These are phyloP conservation scores for Botrytis hyacinthi DNA, from an alignment of 2,329 filamentous ascomycete species.

Conservation along the genomic window DNA sequence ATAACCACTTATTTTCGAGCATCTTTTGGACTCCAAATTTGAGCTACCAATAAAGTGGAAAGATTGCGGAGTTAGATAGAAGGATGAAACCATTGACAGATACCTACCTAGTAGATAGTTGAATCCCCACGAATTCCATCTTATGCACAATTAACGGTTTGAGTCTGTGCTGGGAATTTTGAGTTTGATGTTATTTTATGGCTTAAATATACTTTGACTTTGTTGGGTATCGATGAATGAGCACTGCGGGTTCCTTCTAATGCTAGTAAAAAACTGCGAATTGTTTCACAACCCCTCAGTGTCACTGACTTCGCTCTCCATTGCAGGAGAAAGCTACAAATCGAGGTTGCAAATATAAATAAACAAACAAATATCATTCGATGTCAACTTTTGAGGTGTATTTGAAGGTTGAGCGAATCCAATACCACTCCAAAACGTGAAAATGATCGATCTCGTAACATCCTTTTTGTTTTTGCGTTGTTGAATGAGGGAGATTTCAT, in stretches of 20 bases:
- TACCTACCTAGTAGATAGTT: constrained; percentile 11
- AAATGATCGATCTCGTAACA: not conserved
- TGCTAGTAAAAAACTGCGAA: not conserved
- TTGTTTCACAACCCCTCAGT: not conserved
- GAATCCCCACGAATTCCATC: constrained; percentile 5
- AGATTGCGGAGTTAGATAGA: constrained; percentile 22
- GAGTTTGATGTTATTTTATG: not conserved
- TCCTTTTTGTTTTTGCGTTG: not conserved
- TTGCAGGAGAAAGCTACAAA: not conserved
- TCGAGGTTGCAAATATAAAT: not conserved
- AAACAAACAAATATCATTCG: not conserved
- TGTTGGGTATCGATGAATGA: not conserved
- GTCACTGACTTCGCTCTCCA: not conserved
- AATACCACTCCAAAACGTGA: not conserved
- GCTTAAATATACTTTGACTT: not conserved
- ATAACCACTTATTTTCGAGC: not conserved
- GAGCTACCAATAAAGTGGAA: not conserved
- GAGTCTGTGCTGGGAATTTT: not conserved
- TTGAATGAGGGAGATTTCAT: not conserved
- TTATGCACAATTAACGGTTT: not conserved
- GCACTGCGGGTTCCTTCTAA: not conserved
- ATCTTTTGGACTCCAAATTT: not conserved
- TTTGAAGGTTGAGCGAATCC: not conserved
- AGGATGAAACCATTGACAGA: constrained; percentile 15
- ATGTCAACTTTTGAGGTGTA: not conserved